Base-by-base conservation (phyloP, 139 green algal genomes). In the Coelastrella sp. region DNA sequence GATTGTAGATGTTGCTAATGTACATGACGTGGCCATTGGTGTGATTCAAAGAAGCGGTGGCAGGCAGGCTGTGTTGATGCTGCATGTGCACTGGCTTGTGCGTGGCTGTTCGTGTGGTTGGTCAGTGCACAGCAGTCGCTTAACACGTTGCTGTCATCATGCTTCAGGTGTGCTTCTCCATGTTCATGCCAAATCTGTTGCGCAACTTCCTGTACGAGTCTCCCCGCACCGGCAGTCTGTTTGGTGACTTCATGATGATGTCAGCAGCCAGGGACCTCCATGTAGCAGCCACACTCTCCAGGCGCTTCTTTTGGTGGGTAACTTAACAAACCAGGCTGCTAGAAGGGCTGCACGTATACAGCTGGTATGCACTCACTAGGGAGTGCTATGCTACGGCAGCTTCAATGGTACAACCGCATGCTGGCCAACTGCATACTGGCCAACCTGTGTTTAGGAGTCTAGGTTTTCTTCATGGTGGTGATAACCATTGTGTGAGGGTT, bases 181-280 rank as follows among this genome's bases (percentile, higher is more conserved):
- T 94, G 92, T 95, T 95, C 87, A 92, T 94, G 89, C 92, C 92
- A 2, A 76, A 85, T 79, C 87, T 95, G 83, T 88, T 95, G 59
- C 54, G 77, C 61, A 90, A 83, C 83, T 95, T 95, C 71, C 23
- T 95, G 10, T 95, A 95, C 7, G 77, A 91, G 54, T 59, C 78
- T 3, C 87, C 87, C 19, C 47, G 16, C 13, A 87, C 32, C 7
- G 87, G 87, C 56, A 87, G 14, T 56, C 4, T 22, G 11, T 20
- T 91, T 23, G 87, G 76, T 47, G 87, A 91, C 65, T 91, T 91
- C 79, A 86, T 86, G 77, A 91, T 91, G 85, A 58, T 73, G 57
- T 92, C 86, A 23, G 88, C 89, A 13, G 90, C 92, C 4, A 71
- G 90, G 3, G 90, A 93, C 80, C 61, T 93, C 75, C 88, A 92